Conservation (phyloP, 176 grass and related monocot species). For the Phragmites australis region DNA sequence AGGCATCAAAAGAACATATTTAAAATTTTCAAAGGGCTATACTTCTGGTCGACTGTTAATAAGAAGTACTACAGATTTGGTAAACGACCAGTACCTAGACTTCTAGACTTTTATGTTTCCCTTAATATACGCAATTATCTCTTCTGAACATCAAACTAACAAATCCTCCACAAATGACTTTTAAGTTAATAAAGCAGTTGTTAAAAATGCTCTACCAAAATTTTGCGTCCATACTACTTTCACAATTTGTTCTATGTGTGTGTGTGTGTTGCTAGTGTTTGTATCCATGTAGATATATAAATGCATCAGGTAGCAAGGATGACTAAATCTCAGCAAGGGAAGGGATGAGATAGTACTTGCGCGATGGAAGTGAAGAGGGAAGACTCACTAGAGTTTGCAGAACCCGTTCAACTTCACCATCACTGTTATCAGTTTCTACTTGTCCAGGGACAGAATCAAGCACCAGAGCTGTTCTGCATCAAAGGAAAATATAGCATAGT, state of each 20-base stretch:
- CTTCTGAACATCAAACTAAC: too few relatives aligned
- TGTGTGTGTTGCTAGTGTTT: not conserved
- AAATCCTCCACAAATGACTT: too few relatives aligned
- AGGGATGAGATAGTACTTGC: constrained; percentile 57
- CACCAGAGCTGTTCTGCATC: constrained; percentile 93
- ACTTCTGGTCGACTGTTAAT: constrained; percentile 6
- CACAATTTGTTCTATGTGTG: not conserved
- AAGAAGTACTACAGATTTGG: constrained; percentile 11
- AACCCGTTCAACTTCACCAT: constrained; percentile 85
- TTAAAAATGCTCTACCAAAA: not conserved
- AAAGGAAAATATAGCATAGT: constrained; percentile 35
- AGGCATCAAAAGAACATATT: constrained; percentile 16
- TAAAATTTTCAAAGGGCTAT: not conserved
- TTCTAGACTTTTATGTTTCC: not conserved
- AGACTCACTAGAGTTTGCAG: constrained; percentile 72
- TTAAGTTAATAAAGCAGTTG: not conserved
- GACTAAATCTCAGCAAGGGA: not conserved
- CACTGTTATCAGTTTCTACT: constrained; percentile 65
- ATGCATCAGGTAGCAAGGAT: constrained; percentile 3
- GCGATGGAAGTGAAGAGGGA: constrained; percentile 70
- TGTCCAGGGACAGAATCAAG: constrained; percentile 91
- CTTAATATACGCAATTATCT: too few relatives aligned
- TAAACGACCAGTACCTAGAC: not conserved
- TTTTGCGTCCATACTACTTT: not conserved
- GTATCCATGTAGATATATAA: not conserved